Evolutionary conservation across 1,284 basidiomycete species (phyloP).

Genomic region (Sporisorium graminicola): DNA sequence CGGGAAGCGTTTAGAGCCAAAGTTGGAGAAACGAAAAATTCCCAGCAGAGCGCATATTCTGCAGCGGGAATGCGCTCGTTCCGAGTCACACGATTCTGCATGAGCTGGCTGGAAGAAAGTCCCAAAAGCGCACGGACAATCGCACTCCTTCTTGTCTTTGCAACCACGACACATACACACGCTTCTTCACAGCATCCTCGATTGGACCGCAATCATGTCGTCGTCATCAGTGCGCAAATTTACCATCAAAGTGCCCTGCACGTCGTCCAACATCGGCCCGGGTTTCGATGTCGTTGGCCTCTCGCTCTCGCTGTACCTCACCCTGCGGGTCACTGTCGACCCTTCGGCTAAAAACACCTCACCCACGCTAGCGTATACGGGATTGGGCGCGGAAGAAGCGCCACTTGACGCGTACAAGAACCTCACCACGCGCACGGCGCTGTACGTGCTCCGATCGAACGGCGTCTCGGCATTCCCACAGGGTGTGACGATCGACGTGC

Average conservation of each 20-base stretch:
- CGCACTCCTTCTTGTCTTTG: neutral
- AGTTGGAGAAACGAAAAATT: neutral
- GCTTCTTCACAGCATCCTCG: too few relatives aligned
- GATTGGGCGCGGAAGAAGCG: conserved; percentile 89
- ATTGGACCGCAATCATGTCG: neutral
- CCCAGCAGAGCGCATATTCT: neutral
- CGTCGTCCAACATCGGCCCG: conserved; percentile 97
- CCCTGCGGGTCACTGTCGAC: conserved; percentile 76
- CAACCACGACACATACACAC: neutral
- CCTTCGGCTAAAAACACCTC: conserved; percentile 15
- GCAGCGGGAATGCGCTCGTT: neutral
- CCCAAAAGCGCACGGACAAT: neutral
- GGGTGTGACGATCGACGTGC: conserved; percentile 76
- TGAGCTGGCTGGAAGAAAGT: neutral
- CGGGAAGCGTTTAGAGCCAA: too few relatives aligned
- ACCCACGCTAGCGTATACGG: conserved; percentile 83
- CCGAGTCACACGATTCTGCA: neutral
- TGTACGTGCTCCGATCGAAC: conserved; percentile 94
- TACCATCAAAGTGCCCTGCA: conserved; percentile 88
- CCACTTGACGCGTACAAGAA: conserved; percentile 97
- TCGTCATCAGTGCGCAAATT: conserved; percentile 63
- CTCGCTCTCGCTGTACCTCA: conserved; percentile 89
- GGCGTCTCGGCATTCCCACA: conserved; percentile 79
- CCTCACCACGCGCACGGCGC: conserved; percentile 94
- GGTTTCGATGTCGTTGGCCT: conserved; percentile 99